These are phyloP conservation scores for Tolypocladium endophyticum DNA, from an alignment of 2,329 filamentous ascomycete genomes.

Conservation along the genomic window DNA sequence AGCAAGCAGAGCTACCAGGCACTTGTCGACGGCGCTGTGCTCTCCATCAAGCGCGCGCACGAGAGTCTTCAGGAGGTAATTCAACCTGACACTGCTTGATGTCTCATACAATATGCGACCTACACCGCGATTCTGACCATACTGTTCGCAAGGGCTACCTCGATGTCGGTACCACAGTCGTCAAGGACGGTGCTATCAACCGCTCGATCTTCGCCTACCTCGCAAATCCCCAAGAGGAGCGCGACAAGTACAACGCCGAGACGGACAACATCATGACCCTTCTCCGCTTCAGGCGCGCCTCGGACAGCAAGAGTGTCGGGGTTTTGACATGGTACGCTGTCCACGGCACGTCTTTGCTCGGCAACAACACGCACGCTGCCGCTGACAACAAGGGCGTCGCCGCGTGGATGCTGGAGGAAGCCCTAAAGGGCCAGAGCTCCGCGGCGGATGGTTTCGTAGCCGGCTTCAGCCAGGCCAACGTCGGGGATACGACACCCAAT, in stretches of 20 bases:
- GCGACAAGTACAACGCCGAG: slow-evolving; percentile 50
- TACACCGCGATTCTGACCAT: background rate
- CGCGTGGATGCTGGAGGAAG: slow-evolving; percentile 72
- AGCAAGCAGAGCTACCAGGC: slow-evolving; percentile 78
- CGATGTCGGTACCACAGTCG: slow-evolving; percentile 56
- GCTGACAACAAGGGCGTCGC: slow-evolving; percentile 98
- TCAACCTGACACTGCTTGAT: background rate
- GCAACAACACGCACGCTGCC: slow-evolving; percentile 82
- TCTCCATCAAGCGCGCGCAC: slow-evolving; percentile 76
- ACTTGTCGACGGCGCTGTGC: slow-evolving; percentile 74
- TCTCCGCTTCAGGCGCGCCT: slow-evolving; percentile 64
- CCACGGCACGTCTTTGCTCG: slow-evolving; percentile 82
- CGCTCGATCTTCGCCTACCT: slow-evolving; percentile 82
- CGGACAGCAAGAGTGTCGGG: slow-evolving; percentile 67
- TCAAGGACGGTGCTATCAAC: slow-evolving; percentile 75
- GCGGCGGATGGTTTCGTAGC: slow-evolving; percentile 66
- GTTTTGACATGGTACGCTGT: slow-evolving; percentile 86
- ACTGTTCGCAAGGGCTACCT: slow-evolving; percentile 45
- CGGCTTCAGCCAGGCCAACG: slow-evolving; percentile 84
- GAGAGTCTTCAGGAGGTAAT: slow-evolving; percentile 32
- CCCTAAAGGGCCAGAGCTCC: slow-evolving; percentile 39
- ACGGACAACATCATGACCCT: slow-evolving; percentile 57
- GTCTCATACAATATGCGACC: background rate
- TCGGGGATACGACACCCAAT: slow-evolving; percentile 86
- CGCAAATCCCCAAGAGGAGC: slow-evolving; percentile 70